phyloP scores from a whole-genome alignment of 148 eudicot species.

The Silene conica region DNA sequence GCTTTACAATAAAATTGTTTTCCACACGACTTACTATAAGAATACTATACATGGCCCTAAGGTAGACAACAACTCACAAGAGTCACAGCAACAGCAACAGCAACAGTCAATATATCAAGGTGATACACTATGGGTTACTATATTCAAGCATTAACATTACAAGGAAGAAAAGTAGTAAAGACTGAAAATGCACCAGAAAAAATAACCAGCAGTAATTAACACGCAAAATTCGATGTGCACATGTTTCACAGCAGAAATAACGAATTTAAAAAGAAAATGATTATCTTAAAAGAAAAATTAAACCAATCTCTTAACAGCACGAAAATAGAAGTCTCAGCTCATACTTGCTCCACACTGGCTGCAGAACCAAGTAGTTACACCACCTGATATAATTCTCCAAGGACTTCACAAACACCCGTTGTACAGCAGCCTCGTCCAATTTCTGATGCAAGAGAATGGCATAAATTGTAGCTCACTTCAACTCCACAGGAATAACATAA shows the following conservation, averaged over 20 bases:
- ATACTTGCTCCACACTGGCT: conserved; percentile 90
- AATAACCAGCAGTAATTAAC: background rate
- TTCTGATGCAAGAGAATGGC: conserved; percentile 45
- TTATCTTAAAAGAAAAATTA: background rate
- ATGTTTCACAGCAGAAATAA: background rate
- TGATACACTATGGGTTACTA: background rate
- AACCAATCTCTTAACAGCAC: conserved; percentile 1
- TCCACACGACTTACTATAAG: background rate
- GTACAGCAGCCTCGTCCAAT: conserved; percentile 93
- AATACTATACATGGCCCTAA: conserved; percentile 2
- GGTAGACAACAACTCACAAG: background rate
- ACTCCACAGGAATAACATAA: background rate
- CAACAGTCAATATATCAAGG: background rate
- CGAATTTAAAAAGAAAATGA: background rate
- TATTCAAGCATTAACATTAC: background rate
- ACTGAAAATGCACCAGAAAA: background rate
- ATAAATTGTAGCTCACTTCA: background rate
- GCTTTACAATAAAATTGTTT: no score
- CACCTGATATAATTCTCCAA: conserved; percentile 93
- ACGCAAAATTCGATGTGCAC: conserved; percentile 1
- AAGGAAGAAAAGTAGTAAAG: background rate
- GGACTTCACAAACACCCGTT: conserved; percentile 71
- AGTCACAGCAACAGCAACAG: background rate
- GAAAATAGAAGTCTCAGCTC: conserved; percentile 14
- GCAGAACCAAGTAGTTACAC: conserved; percentile 78